phyloP scores from a whole-genome alignment of 108 stramenopile species.

The Nitzschia sp. region DNA sequence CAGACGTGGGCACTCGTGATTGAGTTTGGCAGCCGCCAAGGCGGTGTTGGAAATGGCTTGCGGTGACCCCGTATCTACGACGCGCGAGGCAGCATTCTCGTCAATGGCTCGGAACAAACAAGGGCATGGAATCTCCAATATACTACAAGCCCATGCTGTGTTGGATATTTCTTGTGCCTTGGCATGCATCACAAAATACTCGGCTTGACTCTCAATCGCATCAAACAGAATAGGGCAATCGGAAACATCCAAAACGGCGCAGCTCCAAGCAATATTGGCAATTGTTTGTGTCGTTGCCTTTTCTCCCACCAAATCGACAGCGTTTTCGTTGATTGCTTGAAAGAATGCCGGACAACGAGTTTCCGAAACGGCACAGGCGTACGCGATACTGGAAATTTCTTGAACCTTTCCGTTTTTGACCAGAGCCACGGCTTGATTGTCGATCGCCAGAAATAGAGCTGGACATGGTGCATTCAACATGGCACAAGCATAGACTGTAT shows the following conservation, averaged over 20 bases:
- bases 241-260: neutral
- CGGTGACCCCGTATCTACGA: constrained; percentile 5
- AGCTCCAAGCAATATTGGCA: constrained; percentile 25
- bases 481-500: constrained; percentile 25
- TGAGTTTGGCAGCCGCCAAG: neutral
- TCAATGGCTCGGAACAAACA: constrained; percentile 12
- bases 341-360: constrained; percentile 11
- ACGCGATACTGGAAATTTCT: constrained; percentile 22
- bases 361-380: constrained; percentile 22
- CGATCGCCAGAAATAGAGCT: constrained; percentile 9
- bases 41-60: constrained; percentile 14
- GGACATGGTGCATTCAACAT: constrained; percentile 7
- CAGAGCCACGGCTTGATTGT: constrained; percentile 1
- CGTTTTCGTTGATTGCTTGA: constrained; percentile 7
- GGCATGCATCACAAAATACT: neutral
- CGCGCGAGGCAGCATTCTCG: neutral
- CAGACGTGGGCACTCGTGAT: neutral
- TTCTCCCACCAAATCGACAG: constrained; percentile 6
- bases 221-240: neutral
- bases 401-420: constrained; percentile 17
- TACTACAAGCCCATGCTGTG: constrained; percentile 26
- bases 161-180: constrained; percentile 13
- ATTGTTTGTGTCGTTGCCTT: constrained; percentile 8
- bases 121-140: constrained; percentile 6
- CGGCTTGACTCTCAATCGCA: neutral